Conservation (phyloP, 2,329 filamentous ascomycete species). For the Cercospora zeina region DNA sequence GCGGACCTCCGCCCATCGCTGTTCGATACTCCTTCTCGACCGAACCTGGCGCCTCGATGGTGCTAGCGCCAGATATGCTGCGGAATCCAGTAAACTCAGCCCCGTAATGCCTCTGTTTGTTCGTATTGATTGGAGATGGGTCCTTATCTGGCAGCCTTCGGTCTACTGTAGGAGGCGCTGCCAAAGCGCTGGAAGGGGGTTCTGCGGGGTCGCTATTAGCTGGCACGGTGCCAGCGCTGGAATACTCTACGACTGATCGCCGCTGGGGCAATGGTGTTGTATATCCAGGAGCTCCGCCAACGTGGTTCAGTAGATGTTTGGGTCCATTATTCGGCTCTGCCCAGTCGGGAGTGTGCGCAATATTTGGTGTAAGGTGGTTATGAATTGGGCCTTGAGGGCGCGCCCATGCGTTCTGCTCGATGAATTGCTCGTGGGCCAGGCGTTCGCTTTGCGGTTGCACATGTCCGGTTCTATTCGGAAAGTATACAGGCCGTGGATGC, state of each 20-base stretch:
- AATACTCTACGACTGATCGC: slow-evolving; percentile 30
- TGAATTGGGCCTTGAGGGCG: slow-evolving; percentile 80
- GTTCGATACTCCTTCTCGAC: slow-evolving; percentile 28
- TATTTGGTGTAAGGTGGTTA: slow-evolving; percentile 34
- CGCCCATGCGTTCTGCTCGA: slow-evolving; percentile 89
- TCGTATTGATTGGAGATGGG: slow-evolving; percentile 33
- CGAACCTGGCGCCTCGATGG: slow-evolving; percentile 38
- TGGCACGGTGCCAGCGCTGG: slow-evolving; percentile 33
- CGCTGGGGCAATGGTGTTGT: slow-evolving; percentile 37
- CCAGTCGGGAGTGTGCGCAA: slow-evolving; percentile 41
- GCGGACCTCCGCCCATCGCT: slow-evolving; percentile 19
- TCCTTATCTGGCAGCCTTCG: slow-evolving; percentile 16
- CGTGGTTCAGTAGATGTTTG: slow-evolving; percentile 36
- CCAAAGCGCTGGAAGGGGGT: slow-evolving; percentile 37
- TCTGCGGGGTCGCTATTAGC: slow-evolving; percentile 35
- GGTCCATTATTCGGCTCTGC: slow-evolving; percentile 30
- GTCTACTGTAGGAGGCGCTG: slow-evolving; percentile 36
- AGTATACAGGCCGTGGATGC: slow-evolving; percentile 31
- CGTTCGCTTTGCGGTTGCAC: slow-evolving; percentile 36
- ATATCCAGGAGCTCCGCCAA: slow-evolving; percentile 32
- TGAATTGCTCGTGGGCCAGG: slow-evolving; percentile 66
- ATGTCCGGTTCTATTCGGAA: slow-evolving; percentile 27
- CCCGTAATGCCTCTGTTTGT: slow-evolving; percentile 35
- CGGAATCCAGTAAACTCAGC: slow-evolving; percentile 38
- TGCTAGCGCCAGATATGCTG: slow-evolving; percentile 43